phyloP scores from a whole-genome alignment of 2,329 filamentous ascomycete species.

The Sarocladium strictum region DNA sequence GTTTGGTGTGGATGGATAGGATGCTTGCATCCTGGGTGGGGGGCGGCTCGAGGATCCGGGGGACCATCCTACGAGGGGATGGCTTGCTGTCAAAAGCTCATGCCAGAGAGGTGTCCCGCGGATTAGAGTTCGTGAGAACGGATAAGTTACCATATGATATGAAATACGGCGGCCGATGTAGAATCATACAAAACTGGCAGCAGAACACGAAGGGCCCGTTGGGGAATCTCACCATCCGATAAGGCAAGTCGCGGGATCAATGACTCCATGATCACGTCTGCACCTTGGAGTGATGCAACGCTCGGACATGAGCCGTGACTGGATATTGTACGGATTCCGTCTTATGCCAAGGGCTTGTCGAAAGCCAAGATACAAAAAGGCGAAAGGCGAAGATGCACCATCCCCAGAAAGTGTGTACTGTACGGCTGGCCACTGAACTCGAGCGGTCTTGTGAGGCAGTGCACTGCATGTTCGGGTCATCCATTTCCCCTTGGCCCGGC shows the following conservation, averaged over 20 bases:
- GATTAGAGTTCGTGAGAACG: neutral
- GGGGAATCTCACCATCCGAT: too few relatives aligned
- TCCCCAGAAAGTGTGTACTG: neutral
- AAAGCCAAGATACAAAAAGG: neutral
- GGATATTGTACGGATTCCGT: neutral
- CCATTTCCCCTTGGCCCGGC: neutral
- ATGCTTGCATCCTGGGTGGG: neutral
- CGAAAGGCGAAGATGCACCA: neutral
- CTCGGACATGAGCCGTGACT: neutral
- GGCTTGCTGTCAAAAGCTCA: neutral
- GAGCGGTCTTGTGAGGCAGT: neutral
- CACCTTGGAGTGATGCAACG: neutral
- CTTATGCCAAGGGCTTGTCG: neutral
- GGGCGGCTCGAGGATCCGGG: neutral
- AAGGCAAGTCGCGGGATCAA: neutral
- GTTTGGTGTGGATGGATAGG: neutral
- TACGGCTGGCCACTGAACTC: neutral
- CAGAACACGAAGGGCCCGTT: too few relatives aligned
- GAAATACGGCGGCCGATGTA: neutral
- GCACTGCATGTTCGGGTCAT: conserved; percentile 3
- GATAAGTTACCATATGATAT: too few relatives aligned
- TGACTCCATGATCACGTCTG: neutral
- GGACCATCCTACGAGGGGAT: neutral
- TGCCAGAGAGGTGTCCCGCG: neutral
- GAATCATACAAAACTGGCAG: too few relatives aligned